A percentile compares a stretch with the other conserved stretches of the same genome.
Conservation (phyloP, 139 green algal genomes). For the Tetradesmus lagerheimii region DNA sequence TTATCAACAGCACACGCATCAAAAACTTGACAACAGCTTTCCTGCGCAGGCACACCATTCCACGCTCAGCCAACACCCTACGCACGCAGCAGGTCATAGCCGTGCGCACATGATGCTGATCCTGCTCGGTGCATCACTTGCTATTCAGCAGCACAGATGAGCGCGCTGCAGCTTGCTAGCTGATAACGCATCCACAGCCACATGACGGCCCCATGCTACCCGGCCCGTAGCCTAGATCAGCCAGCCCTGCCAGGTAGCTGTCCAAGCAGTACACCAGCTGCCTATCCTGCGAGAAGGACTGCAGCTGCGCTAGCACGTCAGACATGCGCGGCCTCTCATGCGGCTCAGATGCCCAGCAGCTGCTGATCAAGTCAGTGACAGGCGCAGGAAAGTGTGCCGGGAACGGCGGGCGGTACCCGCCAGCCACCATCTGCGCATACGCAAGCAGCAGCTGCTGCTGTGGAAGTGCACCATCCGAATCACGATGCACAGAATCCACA, state of each 20-base stretch:
- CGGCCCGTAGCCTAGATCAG: constrained; percentile 25
- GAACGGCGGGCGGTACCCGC: constrained; percentile 61
- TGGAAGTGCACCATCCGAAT: not conserved
- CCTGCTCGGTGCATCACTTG: no score
- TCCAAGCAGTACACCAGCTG: not conserved
- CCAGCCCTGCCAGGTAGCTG: constrained; percentile 9
- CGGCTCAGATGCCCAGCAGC: constrained; percentile 56
- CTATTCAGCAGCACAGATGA: no score
- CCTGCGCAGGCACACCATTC: no score
- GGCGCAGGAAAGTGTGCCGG: constrained; percentile 53
- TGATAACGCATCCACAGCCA: constrained; percentile 7
- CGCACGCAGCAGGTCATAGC: no score
- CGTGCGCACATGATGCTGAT: no score
- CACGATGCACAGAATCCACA: not conserved
- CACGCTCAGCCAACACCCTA: no score
- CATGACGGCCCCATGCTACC: not conserved
- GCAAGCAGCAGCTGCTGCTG: constrained; percentile 50
- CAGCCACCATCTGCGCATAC: constrained; percentile 64
- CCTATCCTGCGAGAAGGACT: not conserved
- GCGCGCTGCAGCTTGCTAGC: not conserved
- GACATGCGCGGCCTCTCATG: constrained; percentile 42
- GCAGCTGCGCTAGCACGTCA: constrained; percentile 39
- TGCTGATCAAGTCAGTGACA: constrained; percentile 59
- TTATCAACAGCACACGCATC: no score
- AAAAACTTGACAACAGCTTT: no score